These are phyloP conservation scores for Aspergillus eucalypticola DNA, from an alignment of 2,329 filamentous ascomycete genomes.

Conservation along the genomic window DNA sequence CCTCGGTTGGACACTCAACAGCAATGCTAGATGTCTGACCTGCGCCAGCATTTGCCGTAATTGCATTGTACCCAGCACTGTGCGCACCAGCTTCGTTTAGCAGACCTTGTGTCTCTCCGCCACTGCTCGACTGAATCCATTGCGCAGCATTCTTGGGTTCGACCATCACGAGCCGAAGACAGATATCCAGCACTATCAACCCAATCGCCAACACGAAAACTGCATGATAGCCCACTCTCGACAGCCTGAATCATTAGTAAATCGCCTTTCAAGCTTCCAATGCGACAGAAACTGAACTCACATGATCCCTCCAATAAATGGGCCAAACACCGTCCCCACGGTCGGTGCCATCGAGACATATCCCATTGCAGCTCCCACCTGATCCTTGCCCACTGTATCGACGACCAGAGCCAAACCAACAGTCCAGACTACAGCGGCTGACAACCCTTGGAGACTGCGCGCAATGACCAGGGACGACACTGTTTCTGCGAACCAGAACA, in stretches of 20 bases:
- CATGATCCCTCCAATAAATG: slow-evolving; percentile 60
- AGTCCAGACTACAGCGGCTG: slow-evolving; percentile 61
- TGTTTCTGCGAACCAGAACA: slow-evolving; percentile 55
- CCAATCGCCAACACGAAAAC: slow-evolving; percentile 42
- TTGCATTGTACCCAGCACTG: not conserved
- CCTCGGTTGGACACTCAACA: not conserved
- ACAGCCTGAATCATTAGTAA: slow-evolving; percentile 19
- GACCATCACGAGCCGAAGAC: slow-evolving; percentile 61
- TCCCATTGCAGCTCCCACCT: slow-evolving; percentile 62
- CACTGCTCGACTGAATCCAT: slow-evolving; percentile 13
- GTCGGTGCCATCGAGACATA: slow-evolving; percentile 54
- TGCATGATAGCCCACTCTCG: slow-evolving; percentile 30
- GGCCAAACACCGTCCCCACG: slow-evolving; percentile 58
- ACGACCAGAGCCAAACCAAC: slow-evolving; percentile 60
- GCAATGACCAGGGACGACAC: slow-evolving; percentile 53
- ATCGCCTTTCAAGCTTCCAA: not conserved
- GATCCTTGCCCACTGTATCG: slow-evolving; percentile 59
- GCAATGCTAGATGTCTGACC: not conserved
- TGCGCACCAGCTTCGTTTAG: not conserved
- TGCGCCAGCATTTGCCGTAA: not conserved
- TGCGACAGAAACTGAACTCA: slow-evolving; percentile 38
- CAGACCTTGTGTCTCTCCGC: slow-evolving; percentile 12
- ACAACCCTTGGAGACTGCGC: slow-evolving; percentile 58
- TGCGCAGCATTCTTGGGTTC: slow-evolving; percentile 40
- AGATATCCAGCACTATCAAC: slow-evolving; percentile 58